Evolutionary conservation across 352 stramenopile genomes (phyloP), one percentile per base, ranked within the genome.

Genomic region (Phytophthora cryptogea): DNA sequence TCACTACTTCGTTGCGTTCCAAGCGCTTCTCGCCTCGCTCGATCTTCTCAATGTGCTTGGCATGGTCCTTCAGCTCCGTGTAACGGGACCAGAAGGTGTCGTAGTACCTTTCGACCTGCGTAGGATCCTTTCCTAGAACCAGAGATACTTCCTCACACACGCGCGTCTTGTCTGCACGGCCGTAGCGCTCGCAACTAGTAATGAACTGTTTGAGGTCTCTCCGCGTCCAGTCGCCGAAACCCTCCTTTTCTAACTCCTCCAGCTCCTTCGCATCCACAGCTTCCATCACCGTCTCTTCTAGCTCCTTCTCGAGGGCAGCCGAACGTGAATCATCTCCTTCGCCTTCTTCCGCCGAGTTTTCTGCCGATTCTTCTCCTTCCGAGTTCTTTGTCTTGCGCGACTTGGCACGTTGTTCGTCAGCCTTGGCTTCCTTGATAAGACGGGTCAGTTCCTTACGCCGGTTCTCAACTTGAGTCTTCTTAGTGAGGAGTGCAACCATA

Each of bases 1-100:
- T 97, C 44, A 99, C 98, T 11, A 98, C 91, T 73, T 97, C 91
- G 46, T 98, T 95, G 23, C 96, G 93, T 59, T 97, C 82, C 63
- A 99, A 81, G 28, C 97, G 97, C 67, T 97, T 97, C 70, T 99
- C 97, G 5, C 96, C 97, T 33, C 93, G 95, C 66, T 99, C 95
- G 64, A 99, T 98, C 56, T 95, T 96, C 54, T 99, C 97, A 35
- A 98, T 88, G 63, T 93, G 91, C 67, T 95, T 97, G 17, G 74
- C 62, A 55, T 93, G 69, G 60, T 99, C 97, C 56, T 92, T 78
- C 16, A 99, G 84, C 66, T 98, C 90, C 14, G 79, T 74, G 71
- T 97, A 98, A 13, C 97, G 89, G 44, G 85, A 83, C 95, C 93
- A 98, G 57, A 99, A 99, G 5, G 90, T 94, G 11, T 96, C 81